A percentile compares a stretch with the other conserved stretches of the same genome.
Evolutionary conservation across 1,139 yeast genomes (phyloP).

Genomic region (Barnettozyma hawaiiensis): DNA sequence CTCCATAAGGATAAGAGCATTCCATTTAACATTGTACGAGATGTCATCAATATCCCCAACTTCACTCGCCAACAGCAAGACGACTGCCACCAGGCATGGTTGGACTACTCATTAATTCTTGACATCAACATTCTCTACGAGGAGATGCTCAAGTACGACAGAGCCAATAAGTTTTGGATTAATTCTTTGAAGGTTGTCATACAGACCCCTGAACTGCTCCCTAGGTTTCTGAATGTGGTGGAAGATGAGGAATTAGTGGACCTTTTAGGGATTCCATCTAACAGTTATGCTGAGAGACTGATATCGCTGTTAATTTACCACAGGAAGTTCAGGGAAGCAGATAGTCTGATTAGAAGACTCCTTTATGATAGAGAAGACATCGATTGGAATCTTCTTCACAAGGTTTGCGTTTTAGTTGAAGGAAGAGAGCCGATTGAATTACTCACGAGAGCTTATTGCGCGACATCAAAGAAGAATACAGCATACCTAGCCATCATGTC

Average conservation of each 20-base stretch:
- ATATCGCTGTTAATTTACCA: constrained; percentile 16
- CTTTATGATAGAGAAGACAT: constrained; percentile 1
- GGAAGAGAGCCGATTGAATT: constrained; percentile 5
- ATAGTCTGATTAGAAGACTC: constrained; percentile 6
- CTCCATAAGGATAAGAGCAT: constrained; percentile 13
- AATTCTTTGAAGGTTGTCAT: constrained; percentile 13
- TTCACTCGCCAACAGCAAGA: constrained; percentile 7
- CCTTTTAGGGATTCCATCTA: constrained; percentile 7
- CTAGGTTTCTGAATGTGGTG: constrained; percentile 11
- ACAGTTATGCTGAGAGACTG: constrained; percentile 12
- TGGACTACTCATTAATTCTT: constrained; percentile 13
- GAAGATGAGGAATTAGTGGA: neutral
- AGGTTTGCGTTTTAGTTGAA: constrained; percentile 12
- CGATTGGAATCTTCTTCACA: constrained; percentile 15
- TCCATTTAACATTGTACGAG: constrained; percentile 20
- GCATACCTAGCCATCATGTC: constrained; percentile 10
- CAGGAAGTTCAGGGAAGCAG: constrained; percentile 12
- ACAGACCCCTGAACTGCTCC: constrained; percentile 14
- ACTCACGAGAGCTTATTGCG: constrained; percentile 11
- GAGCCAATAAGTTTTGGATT: constrained; percentile 9
- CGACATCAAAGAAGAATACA: neutral
- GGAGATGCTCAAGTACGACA: neutral
- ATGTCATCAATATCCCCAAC: constrained; percentile 13
- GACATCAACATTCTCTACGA: constrained; percentile 9
- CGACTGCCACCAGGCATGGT: constrained; percentile 16